A percentile compares a stretch with the other conserved stretches of the same genome.
phyloP scores from a whole-genome alignment of 768 basidiomycete genomes.

The Suillus ampliporus region DNA sequence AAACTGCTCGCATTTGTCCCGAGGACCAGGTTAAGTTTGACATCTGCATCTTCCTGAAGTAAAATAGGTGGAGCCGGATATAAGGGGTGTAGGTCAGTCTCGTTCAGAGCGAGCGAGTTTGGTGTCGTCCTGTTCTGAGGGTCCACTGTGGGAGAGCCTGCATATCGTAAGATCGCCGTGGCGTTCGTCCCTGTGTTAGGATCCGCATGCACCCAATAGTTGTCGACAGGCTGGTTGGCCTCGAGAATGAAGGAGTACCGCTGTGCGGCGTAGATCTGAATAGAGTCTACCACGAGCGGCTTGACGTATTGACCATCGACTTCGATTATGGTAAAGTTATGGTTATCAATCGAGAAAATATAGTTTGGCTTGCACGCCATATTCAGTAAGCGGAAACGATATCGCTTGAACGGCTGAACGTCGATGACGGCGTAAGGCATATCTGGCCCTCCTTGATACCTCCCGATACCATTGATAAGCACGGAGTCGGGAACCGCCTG shows the following conservation, averaged over 20 bases:
- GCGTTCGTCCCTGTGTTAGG: constrained; percentile 45
- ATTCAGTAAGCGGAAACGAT: constrained; percentile 44
- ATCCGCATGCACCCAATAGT: constrained; percentile 50
- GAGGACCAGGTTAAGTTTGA: constrained; percentile 40
- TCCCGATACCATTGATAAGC: constrained; percentile 47
- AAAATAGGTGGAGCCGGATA: background rate
- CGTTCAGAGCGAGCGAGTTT: background rate
- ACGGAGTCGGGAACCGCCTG: background rate
- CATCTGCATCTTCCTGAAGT: constrained; percentile 23
- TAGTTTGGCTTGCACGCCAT: constrained; percentile 52
- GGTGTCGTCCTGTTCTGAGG: constrained; percentile 30
- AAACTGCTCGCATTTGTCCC: constrained; percentile 32
- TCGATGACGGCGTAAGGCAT: constrained; percentile 42
- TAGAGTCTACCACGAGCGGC: constrained; percentile 45
- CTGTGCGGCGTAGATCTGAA: constrained; percentile 55
- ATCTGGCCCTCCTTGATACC: constrained; percentile 38
- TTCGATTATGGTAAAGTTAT: constrained; percentile 53
- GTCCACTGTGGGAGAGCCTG: constrained; percentile 42
- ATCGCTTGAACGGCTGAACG: constrained; percentile 38
- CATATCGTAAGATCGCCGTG: constrained; percentile 48
- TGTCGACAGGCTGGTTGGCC: constrained; percentile 41
- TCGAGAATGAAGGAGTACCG: constrained; percentile 55
- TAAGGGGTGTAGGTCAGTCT: background rate
- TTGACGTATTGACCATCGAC: constrained; percentile 46
- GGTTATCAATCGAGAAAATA: constrained; percentile 51